A percentile compares a stretch with the other conserved stretches of the same genome.
These are phyloP conservation scores for Gamarada debralockiae DNA, from an alignment of 495 filamentous ascomycete species.

Conservation along the genomic window DNA sequence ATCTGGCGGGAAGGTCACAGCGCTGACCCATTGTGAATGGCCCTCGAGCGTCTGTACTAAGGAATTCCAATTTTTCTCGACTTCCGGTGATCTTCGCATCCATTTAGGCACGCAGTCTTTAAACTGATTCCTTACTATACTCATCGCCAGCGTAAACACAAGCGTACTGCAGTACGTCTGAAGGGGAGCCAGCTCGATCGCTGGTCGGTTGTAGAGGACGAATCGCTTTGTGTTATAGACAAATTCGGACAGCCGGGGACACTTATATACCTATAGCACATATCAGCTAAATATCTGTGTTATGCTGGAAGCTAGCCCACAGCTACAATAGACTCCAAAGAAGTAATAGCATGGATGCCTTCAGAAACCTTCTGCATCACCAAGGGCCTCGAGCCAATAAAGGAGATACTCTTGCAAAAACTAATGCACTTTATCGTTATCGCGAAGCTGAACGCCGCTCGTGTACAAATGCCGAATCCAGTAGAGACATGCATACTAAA, in stretches of 20 bases:
- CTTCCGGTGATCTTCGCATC: conserved; percentile 6
- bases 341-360: too few species aligned
- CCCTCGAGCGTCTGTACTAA: conserved; percentile 7
- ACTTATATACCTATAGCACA: conserved; percentile 3
- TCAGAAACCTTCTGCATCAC: too few species aligned
- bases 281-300: conserved; percentile 3
- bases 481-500: conserved; percentile 15
- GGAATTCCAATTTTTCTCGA: conserved; percentile 4
- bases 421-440: conserved; percentile 8
- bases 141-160: conserved; percentile 30
- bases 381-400: too few species aligned
- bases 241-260: too few species aligned
- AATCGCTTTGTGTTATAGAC: too few species aligned
- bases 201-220: too few species aligned
- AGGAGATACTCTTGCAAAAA: too few species aligned
- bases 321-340: conserved; percentile 5
- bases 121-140: conserved; percentile 25
- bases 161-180: conserved; percentile 27
- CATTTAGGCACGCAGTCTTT: conserved; percentile 3
- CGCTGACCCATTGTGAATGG: background rate
- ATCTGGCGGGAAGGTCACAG: conserved; percentile 3
- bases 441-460: conserved; percentile 6
- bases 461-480: conserved; percentile 11
- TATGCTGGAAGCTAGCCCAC: background rate
- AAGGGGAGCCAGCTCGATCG: too few species aligned